phyloP scores from a whole-genome alignment of 768 basidiomycete species.

The Tulasnella sp. region DNA sequence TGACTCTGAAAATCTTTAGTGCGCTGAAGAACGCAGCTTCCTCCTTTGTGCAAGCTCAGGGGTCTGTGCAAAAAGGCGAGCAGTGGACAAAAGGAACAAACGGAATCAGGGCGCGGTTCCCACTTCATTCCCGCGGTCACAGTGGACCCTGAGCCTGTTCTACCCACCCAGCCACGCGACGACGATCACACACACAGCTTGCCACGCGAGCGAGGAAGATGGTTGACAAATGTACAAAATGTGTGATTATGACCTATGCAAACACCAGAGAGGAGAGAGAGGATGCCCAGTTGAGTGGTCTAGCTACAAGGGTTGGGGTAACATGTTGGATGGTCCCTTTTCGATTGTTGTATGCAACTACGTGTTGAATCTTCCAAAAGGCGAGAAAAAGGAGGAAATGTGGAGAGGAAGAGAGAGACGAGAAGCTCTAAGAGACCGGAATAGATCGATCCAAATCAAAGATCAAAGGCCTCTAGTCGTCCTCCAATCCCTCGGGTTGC shows the following conservation, averaged over 20 bases:
- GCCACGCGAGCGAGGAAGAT: not conserved
- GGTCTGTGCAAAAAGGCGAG: not conserved
- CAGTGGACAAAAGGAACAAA: not conserved
- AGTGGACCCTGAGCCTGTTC: not conserved
- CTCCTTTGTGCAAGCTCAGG: constrained; percentile 7
- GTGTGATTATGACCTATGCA: not conserved
- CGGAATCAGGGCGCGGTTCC: not conserved
- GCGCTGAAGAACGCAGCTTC: not conserved
- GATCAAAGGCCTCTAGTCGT: constrained; percentile 15
- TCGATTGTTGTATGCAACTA: not conserved
- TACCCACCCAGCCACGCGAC: not conserved
- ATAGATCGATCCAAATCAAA: not conserved
- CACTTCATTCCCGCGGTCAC: not conserved
- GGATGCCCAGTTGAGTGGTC: constrained; percentile 7
- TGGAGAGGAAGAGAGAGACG: not conserved
- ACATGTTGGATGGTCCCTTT: constrained; percentile 3
- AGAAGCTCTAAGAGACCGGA: not conserved
- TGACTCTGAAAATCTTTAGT: not conserved
- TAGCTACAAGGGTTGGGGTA: not conserved
- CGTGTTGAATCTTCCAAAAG: constrained; percentile 10
- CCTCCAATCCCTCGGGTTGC: constrained; percentile 34
- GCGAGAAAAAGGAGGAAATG: not conserved
- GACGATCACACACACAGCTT: not conserved
- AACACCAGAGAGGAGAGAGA: not conserved
- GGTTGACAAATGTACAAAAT: not conserved